phyloP scores from a whole-genome alignment of 1,139 yeast species.

The Pichia sp. region DNA sequence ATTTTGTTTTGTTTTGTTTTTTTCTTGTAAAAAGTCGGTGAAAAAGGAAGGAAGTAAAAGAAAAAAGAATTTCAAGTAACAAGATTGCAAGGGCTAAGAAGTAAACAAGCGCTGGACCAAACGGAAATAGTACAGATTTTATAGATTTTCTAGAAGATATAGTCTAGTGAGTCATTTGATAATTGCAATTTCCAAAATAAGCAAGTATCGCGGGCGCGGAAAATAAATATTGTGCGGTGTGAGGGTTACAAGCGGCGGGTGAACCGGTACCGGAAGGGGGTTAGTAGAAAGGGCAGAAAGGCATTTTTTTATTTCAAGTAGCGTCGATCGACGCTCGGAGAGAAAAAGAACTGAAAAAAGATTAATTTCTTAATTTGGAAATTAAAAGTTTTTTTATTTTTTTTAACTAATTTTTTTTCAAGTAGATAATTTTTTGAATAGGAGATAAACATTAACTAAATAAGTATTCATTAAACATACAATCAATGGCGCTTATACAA shows the following conservation, averaged over 20 bases:
- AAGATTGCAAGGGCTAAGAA: no score
- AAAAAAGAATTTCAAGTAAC: background rate
- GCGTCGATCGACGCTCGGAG: no score
- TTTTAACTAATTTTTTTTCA: no score
- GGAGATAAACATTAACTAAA: no score
- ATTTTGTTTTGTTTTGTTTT: background rate
- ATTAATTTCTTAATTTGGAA: no score
- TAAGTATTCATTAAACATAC: no score
- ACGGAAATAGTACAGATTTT: no score
- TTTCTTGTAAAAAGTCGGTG: background rate
- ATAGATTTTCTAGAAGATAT: background rate
- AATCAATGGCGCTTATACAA: background rate
- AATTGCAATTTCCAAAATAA: background rate
- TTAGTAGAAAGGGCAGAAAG: background rate
- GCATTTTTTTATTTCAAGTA: no score
- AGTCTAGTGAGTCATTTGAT: background rate
- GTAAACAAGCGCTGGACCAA: no score
- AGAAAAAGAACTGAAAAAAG: no score
- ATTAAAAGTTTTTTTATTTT: no score
- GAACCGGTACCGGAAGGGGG: background rate
- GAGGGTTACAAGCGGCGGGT: background rate
- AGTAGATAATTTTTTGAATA: no score
- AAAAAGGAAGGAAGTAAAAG: background rate
- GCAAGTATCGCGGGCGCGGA: background rate
- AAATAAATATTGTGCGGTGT: conserved; percentile 1